Base-by-base conservation (phyloP, 2,329 filamentous ascomycete species). In the Fusarium acutatum region DNA sequence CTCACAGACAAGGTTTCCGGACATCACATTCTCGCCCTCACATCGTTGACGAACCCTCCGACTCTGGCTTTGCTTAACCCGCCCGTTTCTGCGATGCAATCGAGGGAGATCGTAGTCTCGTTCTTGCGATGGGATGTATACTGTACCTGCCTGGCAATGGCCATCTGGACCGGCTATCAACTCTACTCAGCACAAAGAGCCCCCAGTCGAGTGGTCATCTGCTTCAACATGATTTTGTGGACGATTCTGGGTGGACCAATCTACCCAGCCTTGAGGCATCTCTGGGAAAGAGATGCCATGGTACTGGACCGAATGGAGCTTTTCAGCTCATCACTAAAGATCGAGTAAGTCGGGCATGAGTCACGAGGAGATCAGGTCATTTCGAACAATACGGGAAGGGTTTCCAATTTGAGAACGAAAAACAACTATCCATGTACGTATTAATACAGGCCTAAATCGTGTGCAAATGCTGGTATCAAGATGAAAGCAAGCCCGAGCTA, bases 71-170 rank as follows among this genome's bases (percentile, higher is more conserved):
- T 76, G 3, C 28, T 75, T 1, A n/a, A 41, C 30, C 63, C 74
- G 3, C 64, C 74, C 1, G 52, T 76, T 10, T 52, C 69, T 3
- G 60, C 47, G 1, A 30, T 59, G 7, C 30, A 64, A n/a, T 62
- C 68, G 0, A 64, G 74, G 18, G 65, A 62, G 22, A 66, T 76
- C 15, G 73, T 76, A 2, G 74, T 76, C 2, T 70, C 71, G 0
- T 76, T 76, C 44, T 46, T 76, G 38, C 57, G 73, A 26, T 76
- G 73, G 74, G 74, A 76, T 18, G 69, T 76, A 8, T 76, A 76
- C 15, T 76, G 74, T 6, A 67, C 74, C 4, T 76, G 71, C 12
- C 50, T 65, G 24, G 56, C 73, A 1, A 71, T 76, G 62, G 44
- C 63, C 3, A 44, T 75, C 5, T 76, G 74, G 74, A 52, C 73